A percentile compares a stretch with the other conserved stretches of the same genome.
phyloP scores from a whole-genome alignment of 2,329 filamentous ascomycete species.

The Colletotrichum brevisporum region DNA sequence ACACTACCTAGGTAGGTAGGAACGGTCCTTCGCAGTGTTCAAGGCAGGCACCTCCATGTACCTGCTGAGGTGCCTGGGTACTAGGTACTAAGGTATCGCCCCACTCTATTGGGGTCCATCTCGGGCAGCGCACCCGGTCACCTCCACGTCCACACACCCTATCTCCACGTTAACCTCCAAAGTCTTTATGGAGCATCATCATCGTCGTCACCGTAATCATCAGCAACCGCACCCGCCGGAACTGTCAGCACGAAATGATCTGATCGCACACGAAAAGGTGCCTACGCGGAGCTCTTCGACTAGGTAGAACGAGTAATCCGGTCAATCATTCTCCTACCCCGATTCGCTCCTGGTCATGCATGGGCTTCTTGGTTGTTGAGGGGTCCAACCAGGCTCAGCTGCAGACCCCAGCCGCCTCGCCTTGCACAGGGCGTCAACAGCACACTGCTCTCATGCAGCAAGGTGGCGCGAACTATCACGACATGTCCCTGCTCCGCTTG shows the following conservation, averaged over 20 bases:
- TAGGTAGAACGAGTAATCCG: background rate
- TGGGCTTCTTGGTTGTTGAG: background rate
- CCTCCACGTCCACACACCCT: too few relatives aligned
- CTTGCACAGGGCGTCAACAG: background rate
- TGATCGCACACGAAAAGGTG: conserved; percentile 2
- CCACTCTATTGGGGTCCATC: background rate
- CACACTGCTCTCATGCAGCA: background rate
- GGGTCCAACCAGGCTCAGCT: background rate
- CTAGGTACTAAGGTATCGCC: too few relatives aligned
- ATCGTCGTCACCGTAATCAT: background rate
- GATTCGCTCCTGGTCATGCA: conserved; percentile 13
- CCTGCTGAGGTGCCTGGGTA: too few relatives aligned
- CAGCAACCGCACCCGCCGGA: background rate
- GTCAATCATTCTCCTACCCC: background rate
- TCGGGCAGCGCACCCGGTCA: background rate
- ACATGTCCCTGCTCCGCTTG: background rate
- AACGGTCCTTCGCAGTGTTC: too few relatives aligned
- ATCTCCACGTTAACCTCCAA: too few relatives aligned
- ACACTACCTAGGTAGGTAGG: background rate
- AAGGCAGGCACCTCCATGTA: too few relatives aligned
- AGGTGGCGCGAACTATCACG: background rate
- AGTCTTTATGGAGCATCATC: background rate
- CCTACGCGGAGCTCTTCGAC: background rate
- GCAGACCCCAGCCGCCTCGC: conserved; percentile 11
- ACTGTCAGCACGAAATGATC: background rate